phyloP scores from a whole-genome alignment of 768 basidiomycete genomes.

The Leccinum arenicola region DNA sequence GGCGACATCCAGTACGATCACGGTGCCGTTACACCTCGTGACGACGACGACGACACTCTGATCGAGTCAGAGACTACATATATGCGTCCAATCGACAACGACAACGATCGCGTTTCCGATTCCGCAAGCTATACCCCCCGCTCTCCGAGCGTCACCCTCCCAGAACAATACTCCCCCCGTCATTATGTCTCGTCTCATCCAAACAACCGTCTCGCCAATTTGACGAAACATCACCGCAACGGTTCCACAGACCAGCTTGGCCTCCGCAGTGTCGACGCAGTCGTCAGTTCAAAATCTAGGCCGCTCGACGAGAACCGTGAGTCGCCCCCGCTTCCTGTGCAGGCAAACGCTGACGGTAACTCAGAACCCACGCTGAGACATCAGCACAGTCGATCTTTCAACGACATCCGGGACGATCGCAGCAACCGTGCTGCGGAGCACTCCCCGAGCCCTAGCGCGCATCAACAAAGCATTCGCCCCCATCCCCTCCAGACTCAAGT shows the following conservation, averaged over 20 bases:
- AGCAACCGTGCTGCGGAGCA: conserved; percentile 22
- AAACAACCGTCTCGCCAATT: conserved; percentile 31
- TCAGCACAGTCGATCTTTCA: conserved; percentile 20
- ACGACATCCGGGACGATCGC: conserved; percentile 23
- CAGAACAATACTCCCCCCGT: conserved; percentile 39
- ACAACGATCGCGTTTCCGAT: conserved; percentile 44
- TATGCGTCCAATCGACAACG: conserved; percentile 31
- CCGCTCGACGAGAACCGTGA: conserved; percentile 30
- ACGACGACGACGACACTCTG: conserved; percentile 44
- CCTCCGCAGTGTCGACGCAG: conserved; percentile 55
- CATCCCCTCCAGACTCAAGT: conserved; percentile 39
- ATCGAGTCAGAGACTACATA: conserved; percentile 39
- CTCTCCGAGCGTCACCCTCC: conserved; percentile 61
- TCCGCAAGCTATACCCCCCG: conserved; percentile 63
- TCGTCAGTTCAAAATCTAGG: conserved; percentile 47
- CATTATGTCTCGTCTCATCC: conserved; percentile 31
- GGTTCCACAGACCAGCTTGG: conserved; percentile 63
- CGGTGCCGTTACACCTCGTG: conserved; percentile 36
- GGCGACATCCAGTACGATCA: conserved; percentile 39
- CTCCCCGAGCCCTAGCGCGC: conserved; percentile 14
- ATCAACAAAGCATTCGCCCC: conserved; percentile 31
- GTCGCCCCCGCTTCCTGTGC: conserved; percentile 13
- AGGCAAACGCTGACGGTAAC: conserved; percentile 16
- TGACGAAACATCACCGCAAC: conserved; percentile 51
- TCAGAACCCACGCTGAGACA: conserved; percentile 19